phyloP scores from a whole-genome alignment of 164 flowering plant species.

The Vitis rotundifolia region DNA sequence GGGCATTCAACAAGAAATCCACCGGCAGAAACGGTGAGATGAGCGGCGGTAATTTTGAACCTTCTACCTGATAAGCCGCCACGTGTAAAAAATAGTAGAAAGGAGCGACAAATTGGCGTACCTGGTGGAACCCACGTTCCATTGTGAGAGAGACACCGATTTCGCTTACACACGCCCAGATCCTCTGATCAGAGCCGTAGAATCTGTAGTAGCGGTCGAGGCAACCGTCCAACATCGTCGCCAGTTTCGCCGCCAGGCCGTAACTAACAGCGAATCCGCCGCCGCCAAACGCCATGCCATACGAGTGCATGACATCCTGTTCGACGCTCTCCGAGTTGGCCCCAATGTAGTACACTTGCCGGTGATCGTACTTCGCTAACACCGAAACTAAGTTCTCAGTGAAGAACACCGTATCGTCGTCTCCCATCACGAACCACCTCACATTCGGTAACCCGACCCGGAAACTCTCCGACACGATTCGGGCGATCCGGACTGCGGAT shows the following conservation, averaged over 20 bases:
- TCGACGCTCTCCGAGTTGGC: slow-evolving; percentile 84
- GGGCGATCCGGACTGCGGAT: slow-evolving; percentile 69
- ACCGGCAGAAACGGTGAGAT: too few species aligned
- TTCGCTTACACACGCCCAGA: slow-evolving; percentile 55
- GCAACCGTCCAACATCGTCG: slow-evolving; percentile 55
- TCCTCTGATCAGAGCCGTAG: slow-evolving; percentile 80
- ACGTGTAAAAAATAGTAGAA: too few species aligned
- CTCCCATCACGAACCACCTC: slow-evolving; percentile 96
- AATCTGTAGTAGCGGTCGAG: slow-evolving; percentile 51
- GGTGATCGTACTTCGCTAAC: slow-evolving; percentile 62
- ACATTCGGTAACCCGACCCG: slow-evolving; percentile 42
- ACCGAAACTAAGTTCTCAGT: slow-evolving; percentile 64
- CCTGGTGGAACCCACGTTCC: slow-evolving; percentile 68
- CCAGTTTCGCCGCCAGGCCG: slow-evolving; percentile 53
- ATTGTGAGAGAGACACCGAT: slow-evolving; percentile 53
- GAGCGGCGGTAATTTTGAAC: too few species aligned
- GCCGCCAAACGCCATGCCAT: slow-evolving; percentile 85
- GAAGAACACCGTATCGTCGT: slow-evolving; percentile 91
- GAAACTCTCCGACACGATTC: slow-evolving; percentile 64
- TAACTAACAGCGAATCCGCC: slow-evolving; percentile 89
- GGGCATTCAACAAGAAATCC: too few species aligned
- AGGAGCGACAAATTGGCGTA: slow-evolving; percentile 10
- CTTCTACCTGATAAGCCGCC: too few species aligned
- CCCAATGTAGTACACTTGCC: slow-evolving; percentile 69
- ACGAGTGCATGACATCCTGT: slow-evolving; percentile 66